Conservation (phyloP, 495 filamentous ascomycete genomes). For the Chaetomium tenue region DNA sequence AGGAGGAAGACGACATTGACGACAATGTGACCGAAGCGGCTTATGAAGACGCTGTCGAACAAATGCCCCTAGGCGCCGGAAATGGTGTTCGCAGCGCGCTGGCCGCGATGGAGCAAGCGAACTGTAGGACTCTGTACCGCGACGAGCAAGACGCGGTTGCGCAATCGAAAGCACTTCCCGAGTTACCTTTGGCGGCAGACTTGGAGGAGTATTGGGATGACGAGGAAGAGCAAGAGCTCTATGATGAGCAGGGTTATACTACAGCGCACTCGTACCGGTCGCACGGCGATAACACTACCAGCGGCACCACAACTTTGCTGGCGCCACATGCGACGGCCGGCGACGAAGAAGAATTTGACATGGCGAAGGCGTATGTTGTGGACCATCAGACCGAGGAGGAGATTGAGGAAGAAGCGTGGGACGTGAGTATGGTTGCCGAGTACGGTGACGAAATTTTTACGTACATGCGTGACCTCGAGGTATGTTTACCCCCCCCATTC, state of each 20-base stretch:
- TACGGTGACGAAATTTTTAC: conserved; percentile 94
- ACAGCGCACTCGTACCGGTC: conserved; percentile 71
- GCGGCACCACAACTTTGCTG: conserved; percentile 64
- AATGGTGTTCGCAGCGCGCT: conserved; percentile 9
- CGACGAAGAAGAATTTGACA: conserved; percentile 63
- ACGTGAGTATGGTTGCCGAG: conserved; percentile 98
- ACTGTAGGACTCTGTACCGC: conserved; percentile 7
- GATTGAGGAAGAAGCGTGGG: conserved; percentile 81
- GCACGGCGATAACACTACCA: conserved; percentile 78
- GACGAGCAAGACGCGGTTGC: conserved; percentile 14
- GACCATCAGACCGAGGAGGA: conserved; percentile 53
- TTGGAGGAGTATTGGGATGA: conserved; percentile 75
- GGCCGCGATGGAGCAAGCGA: conserved; percentile 9
- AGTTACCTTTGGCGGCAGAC: conserved; percentile 44
- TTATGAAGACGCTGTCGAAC: conserved; percentile 48
- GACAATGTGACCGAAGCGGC: conserved; percentile 40
- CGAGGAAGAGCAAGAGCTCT: conserved; percentile 64
- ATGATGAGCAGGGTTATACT: conserved; percentile 78
- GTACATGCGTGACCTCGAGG: conserved; percentile 88
- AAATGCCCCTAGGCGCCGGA: conserved; percentile 28
- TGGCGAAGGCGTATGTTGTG: conserved; percentile 67
- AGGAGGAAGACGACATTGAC: conserved; percentile 29
- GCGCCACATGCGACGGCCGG: conserved; percentile 65
- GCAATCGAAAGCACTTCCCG: conserved; percentile 24
- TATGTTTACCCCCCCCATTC: conserved; percentile 43